Percentiles rank a stretch among this genome's conserved stretches.
Conservation (phyloP, 1,284 basidiomycete genomes). For the Volvariella volvacea region DNA sequence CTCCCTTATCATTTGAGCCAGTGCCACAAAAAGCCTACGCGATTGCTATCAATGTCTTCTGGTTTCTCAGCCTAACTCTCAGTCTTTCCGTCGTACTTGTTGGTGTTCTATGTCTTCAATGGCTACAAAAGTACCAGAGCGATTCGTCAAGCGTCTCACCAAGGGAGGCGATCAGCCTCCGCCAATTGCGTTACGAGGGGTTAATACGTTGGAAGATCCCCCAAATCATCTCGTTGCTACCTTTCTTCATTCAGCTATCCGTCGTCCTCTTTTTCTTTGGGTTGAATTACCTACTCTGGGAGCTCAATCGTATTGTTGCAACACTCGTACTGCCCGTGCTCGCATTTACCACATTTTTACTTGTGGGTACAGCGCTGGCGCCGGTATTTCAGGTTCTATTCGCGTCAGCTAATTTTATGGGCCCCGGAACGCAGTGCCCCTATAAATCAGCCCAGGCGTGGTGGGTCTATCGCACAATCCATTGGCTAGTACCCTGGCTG, state of each 20-base stretch:
- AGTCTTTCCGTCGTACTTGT: constrained; percentile 15
- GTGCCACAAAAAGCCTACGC: not conserved
- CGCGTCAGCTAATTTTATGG: not conserved
- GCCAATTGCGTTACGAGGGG: constrained; percentile 14
- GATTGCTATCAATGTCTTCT: constrained; percentile 14
- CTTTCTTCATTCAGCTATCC: constrained; percentile 16
- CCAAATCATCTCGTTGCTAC: constrained; percentile 13
- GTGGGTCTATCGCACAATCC: constrained; percentile 7
- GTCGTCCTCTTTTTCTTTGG: constrained; percentile 16
- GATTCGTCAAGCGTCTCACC: constrained; percentile 6
- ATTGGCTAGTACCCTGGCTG: too few species aligned
- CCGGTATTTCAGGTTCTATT: not conserved
- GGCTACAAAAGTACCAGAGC: constrained; percentile 15
- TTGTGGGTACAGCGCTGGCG: not conserved
- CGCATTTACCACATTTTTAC: constrained; percentile 5
- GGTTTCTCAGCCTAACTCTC: constrained; percentile 16
- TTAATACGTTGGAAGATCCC: constrained; percentile 14
- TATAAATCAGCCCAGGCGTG: constrained; percentile 14
- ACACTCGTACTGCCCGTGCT: constrained; percentile 8
- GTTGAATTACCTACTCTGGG: constrained; percentile 14
- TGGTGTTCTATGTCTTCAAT: constrained; percentile 17
- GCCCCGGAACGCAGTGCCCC: constrained; percentile 5
- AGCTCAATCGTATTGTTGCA: constrained; percentile 13
- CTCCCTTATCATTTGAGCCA: not conserved
- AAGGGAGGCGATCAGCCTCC: constrained; percentile 8